Evolutionary conservation across 1,139 yeast genomes (phyloP), one percentile per base, ranked within the genome.

Genomic region (Geotrichum phurueaensis): DNA sequence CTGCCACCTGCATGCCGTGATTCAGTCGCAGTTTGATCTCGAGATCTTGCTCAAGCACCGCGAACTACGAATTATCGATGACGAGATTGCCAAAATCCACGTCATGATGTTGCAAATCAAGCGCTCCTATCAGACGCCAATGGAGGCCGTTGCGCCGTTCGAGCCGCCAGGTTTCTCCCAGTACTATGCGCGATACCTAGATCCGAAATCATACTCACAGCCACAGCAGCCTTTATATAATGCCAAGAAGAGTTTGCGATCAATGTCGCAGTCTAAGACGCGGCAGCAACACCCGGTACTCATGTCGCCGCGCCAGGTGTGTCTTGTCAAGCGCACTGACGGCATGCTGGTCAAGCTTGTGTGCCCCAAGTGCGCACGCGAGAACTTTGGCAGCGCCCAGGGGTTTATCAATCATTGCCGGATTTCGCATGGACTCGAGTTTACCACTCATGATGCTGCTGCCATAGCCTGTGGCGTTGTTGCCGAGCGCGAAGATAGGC

Each of bases 361-460:
- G 7, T 88, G 96, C 70, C 84, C 86, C 0, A 82, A 79, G 60
- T 88, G 96, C 71, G 80, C 78, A 18, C 75, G 94, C 60, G 80
- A 84, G 57, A 87, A 87, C 64, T 88, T 88, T 69, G 84, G 89
- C 7, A 83, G 89, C 15, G 89, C 91, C 0, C 95, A 88, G 70
- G 95, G 95, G 27, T 87, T 88, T 64, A 78, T 87, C 51, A 88
- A 87, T 70, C 96, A 88, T 70, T 82, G 87, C 64, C 76, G 95
- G 64, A 81, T 86, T 31, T 88, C 92, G 3, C 96, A 88, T 70
- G 76, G 83, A n/a, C 82, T 81, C 62, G 90, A 86, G 63, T 87
- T 82, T 65, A 81, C 86, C 5, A 84, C 87, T 7, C 94, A 87
- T 68, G 92, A 87, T 65, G 82, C 86, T 13, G 92, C 95, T 0